Conservation (phyloP, 75 land plant genomes). For the Cryptomeria japonica region DNA sequence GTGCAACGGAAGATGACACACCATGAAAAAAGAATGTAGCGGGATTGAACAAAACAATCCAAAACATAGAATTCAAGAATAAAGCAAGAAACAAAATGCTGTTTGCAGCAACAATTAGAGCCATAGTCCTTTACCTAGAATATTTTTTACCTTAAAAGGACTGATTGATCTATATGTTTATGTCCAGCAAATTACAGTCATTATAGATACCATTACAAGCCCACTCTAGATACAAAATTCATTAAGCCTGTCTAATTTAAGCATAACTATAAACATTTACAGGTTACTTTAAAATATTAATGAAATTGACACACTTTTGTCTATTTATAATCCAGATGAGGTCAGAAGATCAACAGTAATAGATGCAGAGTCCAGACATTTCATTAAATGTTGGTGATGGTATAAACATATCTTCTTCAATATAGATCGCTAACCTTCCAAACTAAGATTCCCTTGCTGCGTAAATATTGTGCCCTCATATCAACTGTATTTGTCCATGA, state of each 20-base stretch:
- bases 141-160: not conserved
- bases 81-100: not conserved
- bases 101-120: not conserved
- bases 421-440: constrained; percentile 77
- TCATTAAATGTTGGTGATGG: not conserved
- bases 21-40: not conserved
- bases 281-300: not conserved
- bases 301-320: not conserved
- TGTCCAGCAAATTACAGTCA: not conserved
- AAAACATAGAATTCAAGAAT: not conserved
- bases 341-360: not conserved
- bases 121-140: not conserved
- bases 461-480: constrained; percentile 94
- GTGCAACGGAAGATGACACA: not conserved
- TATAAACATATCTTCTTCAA: not conserved
- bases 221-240: not conserved
- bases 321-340: not conserved
- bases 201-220: not conserved
- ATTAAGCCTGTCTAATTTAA: not conserved
- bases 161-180: not conserved
- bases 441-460: constrained; percentile 90
- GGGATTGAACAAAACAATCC: not conserved
- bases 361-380: not conserved
- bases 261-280: not conserved
- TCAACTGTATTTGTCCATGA: constrained; percentile 98